Conservation (phyloP, 2,329 filamentous ascomycete genomes). For the Stemphylium vesicarium region DNA sequence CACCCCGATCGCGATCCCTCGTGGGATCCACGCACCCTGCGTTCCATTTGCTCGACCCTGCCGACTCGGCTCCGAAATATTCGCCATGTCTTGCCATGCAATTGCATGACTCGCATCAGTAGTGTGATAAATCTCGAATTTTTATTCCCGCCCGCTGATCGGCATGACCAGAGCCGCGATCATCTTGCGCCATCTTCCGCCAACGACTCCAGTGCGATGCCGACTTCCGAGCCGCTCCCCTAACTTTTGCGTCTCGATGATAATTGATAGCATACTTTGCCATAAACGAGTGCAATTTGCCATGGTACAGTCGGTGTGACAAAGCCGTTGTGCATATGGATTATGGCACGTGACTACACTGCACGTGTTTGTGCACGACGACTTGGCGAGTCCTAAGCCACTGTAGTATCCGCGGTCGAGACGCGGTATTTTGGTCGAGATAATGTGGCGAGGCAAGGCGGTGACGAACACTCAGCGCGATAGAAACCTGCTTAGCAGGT, state of each 20-base stretch:
- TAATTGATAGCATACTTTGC: neutral
- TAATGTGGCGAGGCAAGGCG: neutral
- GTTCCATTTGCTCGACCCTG: too few species aligned
- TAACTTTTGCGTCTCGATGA: neutral
- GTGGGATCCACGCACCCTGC: too few species aligned
- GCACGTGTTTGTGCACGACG: neutral
- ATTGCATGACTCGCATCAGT: slow-evolving; percentile 1
- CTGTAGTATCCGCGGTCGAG: too few species aligned
- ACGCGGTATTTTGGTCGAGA: too few species aligned
- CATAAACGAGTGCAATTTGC: neutral
- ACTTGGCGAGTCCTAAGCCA: neutral
- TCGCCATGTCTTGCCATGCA: neutral
- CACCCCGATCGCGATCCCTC: too few species aligned
- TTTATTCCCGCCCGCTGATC: slow-evolving; percentile 16
- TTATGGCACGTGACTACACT: neutral
- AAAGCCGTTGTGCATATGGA: neutral
- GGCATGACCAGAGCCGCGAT: slow-evolving; percentile 10
- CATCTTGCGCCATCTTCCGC: slow-evolving; percentile 4
- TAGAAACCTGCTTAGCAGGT: neutral
- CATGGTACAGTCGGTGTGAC: neutral
- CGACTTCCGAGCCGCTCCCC: neutral
- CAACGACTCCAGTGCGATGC: neutral
- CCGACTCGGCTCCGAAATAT: neutral
- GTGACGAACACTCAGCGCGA: neutral
- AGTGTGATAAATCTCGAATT: slow-evolving; percentile 1